Percentiles rank a stretch among this genome's conserved stretches.
phyloP scores from a whole-genome alignment of 257 asterid species.

The Solanum arcanum region DNA sequence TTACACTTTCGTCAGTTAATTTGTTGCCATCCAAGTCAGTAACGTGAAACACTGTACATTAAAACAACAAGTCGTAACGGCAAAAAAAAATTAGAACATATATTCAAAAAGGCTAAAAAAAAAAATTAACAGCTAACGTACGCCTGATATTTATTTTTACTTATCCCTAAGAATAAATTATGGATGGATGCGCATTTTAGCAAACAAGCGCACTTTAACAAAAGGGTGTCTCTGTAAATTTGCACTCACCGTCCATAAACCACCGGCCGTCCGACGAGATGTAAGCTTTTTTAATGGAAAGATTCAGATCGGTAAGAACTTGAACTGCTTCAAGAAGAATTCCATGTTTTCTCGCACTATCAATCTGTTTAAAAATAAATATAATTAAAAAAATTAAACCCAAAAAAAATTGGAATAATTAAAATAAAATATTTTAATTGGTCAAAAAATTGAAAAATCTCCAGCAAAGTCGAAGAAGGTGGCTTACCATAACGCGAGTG shows the following conservation, averaged over 20 bases:
- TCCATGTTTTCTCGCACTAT: slow-evolving; percentile 82
- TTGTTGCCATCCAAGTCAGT: slow-evolving; percentile 86
- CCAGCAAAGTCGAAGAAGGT: not conserved
- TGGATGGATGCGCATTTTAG: not conserved
- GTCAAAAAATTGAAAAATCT: not conserved
- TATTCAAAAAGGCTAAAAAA: not conserved
- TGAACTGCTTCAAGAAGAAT: slow-evolving; percentile 94
- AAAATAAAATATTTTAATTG: not conserved
- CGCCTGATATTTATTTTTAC: not conserved
- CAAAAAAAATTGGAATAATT: not conserved
- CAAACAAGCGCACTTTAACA: not conserved
- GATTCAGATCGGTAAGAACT: slow-evolving; percentile 88
- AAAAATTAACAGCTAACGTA: not conserved
- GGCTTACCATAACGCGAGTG: slow-evolving; percentile 83
- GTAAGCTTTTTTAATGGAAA: slow-evolving; percentile 87
- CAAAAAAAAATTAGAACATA: not conserved
- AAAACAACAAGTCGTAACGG: slow-evolving; percentile 16
- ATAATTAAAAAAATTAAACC: not conserved
- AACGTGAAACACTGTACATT: slow-evolving; percentile 89
- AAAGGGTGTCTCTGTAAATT: not conserved
- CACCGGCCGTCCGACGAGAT: slow-evolving; percentile 92
- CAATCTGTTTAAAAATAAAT: slow-evolving; percentile 34
- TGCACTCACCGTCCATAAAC: slow-evolving; percentile 89
- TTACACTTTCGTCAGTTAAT: slow-evolving; percentile 73
- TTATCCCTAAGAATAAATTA: not conserved